Evolutionary conservation across 441 rosid species (phyloP), one percentile per base, ranked within the genome.

Genomic region (Oxalis stricta): DNA sequence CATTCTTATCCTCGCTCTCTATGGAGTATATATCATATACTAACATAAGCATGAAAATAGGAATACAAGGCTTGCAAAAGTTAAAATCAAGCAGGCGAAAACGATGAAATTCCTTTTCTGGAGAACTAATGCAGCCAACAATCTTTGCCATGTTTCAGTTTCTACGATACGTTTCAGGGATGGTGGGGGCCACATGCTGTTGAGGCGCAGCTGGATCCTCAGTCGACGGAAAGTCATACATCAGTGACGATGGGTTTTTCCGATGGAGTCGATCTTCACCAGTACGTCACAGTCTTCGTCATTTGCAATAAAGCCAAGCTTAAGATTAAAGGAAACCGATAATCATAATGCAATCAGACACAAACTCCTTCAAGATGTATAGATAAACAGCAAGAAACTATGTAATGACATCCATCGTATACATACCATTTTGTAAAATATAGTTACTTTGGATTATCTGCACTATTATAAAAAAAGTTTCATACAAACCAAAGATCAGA

Each of bases 221-320:
- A 2, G 79, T 35, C 56, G 78, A 6, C 70, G 72, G n/a, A 57
- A 84, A 84, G 63, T 69, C 94, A 12, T 70, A 84, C 64, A 73
- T 87, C 14, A 92, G 99, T n/a, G 94, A 84, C 17, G 94, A 87
- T 21, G 95, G 87, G 61, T 89, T 46, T 87, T 89, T 14, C 97
- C 99, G 18, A 56, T 79, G 58, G 57, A 75, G 55, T 71, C 77
- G 17, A 71, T 91, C 48, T 61, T 77, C 46, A 29, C 22, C 0
- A 71, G 58, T 14, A 51, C 52, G 22, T 50, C 60, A 18, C 56
- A 11, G 13, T 52, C 88, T 53, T 63, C 83, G 18, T 54, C 76
- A 10, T 52, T 53, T 48, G 59, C 50, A 12, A 44, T 56, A 34
- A 70, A 53, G 39, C 63, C 68, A 18, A 44, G 45, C 49, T 63